phyloP scores from a whole-genome alignment of 805 yeast species.

The Candida bentonensis region DNA sequence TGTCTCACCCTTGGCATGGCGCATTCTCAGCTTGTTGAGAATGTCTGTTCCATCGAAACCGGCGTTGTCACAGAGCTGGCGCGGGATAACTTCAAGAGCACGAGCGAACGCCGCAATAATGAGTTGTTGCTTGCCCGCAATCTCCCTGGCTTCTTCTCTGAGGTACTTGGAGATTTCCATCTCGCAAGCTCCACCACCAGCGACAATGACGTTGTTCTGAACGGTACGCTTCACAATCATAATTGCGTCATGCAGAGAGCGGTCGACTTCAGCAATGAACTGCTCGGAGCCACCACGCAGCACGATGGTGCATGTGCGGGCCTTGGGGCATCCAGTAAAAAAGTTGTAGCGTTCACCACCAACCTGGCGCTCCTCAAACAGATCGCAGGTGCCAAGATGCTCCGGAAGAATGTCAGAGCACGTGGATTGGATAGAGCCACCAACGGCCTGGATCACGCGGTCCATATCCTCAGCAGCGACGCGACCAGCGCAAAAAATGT shows the following conservation, averaged over 20 bases:
- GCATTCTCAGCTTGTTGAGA: conserved; percentile 78
- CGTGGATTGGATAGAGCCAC: conserved; percentile 71
- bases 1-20: conserved; percentile 83
- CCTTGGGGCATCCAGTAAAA: conserved; percentile 82
- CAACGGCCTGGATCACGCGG: conserved; percentile 85
- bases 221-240: conserved; percentile 96
- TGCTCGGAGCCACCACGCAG: conserved; percentile 98
- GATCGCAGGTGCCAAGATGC: conserved; percentile 73
- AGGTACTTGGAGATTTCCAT: conserved; percentile 88
- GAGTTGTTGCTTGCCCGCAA: conserved; percentile 93
- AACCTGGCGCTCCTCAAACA: conserved; percentile 85
- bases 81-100: conserved; percentile 90
- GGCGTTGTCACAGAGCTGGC: conserved; percentile 97
- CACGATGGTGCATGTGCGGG: conserved; percentile 85
- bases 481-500: conserved; percentile 95
- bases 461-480: conserved; percentile 82
- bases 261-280: conserved; percentile 93
- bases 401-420: conserved; percentile 46
- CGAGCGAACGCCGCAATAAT: conserved; percentile 86
- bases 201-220: conserved; percentile 74
- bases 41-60: conserved; percentile 96
- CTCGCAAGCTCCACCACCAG: conserved; percentile 99
- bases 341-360: conserved; percentile 93
- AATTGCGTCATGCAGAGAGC: conserved; percentile 95
- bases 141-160: conserved; percentile 72